Base-by-base conservation (phyloP, 202 grass and related monocot genomes). In the Carex sylvatica region DNA sequence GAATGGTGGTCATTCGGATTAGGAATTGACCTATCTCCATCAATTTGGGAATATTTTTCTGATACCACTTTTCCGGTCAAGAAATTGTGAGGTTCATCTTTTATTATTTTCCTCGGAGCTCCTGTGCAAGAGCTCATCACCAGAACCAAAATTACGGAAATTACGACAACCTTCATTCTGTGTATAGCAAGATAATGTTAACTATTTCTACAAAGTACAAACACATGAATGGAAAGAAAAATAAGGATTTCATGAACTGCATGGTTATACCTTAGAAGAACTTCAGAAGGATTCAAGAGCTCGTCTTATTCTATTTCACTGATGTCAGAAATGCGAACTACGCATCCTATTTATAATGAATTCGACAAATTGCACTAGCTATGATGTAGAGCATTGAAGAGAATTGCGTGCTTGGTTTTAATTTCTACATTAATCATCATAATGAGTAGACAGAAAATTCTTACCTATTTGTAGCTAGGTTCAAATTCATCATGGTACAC, bases 391-490 rank as follows among this genome's bases (percentile, higher is more conserved):
- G 36, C 9, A 62, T 63, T 38, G 51, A 80, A 13, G 23, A 54
- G 5, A 63, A 69, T 33, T 44, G 55, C 7, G n/a, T 80, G n/a
- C 13, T 46, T 24, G 15, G 18, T 63, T 63, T 63, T 62, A 31
- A 23, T 62, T 63, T 63, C 51, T 61, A 61, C 76, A 80, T 44
- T 35, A 80, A 62, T 6, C 38, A 42, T 22, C 16, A 80, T 12
- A 74, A 54, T 74, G 46, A 63, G 11, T 9, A 23, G 56, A 63
- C 31, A 23, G 16, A 26, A 80, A 54, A 30, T 70, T 28, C 70
- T 16, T 22, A 44, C 76, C 76, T 80, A 80, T 63, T 42, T 80
- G 9, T 80, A 49, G 42, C 76, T 80, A 80, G 76, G 76, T n/a
- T 16, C 33, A 44, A 30, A 28, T 80, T 38, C 5, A 40, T 80